These are phyloP conservation scores for Nicotiana knightiana DNA, from an alignment of 257 asterid species.

Conservation along the genomic window DNA sequence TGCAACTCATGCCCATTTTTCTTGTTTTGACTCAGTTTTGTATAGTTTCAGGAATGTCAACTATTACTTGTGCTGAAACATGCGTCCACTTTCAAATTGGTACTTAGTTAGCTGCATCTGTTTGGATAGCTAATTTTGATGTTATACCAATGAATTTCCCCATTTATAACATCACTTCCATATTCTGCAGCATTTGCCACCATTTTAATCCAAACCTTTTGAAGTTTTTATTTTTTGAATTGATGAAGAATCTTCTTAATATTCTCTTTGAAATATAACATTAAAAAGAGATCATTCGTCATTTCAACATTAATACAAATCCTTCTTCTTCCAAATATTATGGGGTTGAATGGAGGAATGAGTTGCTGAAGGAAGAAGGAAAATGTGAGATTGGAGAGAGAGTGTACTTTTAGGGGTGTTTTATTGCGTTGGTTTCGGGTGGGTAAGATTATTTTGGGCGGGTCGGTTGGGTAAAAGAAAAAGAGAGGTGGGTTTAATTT, in stretches of 20 bases:
- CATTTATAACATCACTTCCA: conserved; percentile 90
- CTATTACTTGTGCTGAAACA: conserved; percentile 65
- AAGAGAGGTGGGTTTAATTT: no score
- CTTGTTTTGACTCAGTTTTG: conserved; percentile 48
- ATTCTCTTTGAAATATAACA: not conserved
- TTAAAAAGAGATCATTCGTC: not conserved
- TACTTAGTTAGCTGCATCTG: conserved; percentile 40
- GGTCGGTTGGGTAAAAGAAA: no score
- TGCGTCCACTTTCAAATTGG: conserved; percentile 52
- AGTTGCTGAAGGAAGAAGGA: no score
- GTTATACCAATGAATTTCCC: conserved; percentile 77
- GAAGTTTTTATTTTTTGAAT: no score
- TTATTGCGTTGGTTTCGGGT: no score
- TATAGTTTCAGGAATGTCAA: conserved; percentile 95
- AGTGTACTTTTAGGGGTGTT: no score
- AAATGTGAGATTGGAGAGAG: no score
- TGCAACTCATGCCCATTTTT: conserved; percentile 63
- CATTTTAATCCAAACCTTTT: not conserved
- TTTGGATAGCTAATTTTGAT: conserved; percentile 68
- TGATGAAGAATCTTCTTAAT: no score
- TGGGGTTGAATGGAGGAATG: no score
- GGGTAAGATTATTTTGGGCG: no score
- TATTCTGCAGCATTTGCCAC: conserved; percentile 42
- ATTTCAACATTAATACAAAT: not conserved
- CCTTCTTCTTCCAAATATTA: not conserved